Conservation (phyloP, 257 asterid genomes). For the Leonotis leonurus region DNA sequence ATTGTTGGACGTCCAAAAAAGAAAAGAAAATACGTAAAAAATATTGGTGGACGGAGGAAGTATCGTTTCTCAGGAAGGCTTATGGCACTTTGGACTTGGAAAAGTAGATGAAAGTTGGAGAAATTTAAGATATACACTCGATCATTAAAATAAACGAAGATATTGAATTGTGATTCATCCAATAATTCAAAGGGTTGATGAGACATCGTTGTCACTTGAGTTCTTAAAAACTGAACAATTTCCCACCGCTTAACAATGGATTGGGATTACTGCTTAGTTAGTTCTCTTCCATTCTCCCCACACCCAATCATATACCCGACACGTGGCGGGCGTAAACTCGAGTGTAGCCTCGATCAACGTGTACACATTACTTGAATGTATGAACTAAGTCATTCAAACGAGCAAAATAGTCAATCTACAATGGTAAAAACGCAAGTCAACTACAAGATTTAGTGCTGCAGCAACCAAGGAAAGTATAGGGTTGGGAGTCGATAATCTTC, state of each 20-base stretch:
- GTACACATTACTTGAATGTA: background rate
- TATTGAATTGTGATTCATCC: background rate
- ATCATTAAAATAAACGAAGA: background rate
- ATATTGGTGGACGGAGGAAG: too few relatives aligned
- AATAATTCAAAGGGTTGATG: background rate
- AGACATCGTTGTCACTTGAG: conserved; percentile 23
- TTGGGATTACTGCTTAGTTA: conserved; percentile 1
- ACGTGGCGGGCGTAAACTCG: background rate
- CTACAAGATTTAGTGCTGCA: background rate
- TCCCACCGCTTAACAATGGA: conserved; percentile 14
- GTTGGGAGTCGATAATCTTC: background rate
- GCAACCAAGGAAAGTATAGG: conserved; percentile 4
- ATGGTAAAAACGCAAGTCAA: background rate
- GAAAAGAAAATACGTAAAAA: too few relatives aligned
- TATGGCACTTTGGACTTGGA: background rate
- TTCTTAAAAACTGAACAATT: conserved; percentile 1
- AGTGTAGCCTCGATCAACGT: background rate
- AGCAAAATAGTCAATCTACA: background rate
- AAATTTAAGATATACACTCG: background rate
- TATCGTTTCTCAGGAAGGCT: background rate
- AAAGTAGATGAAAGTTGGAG: background rate
- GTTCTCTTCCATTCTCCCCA: background rate
- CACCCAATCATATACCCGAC: background rate
- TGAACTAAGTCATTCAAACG: background rate
- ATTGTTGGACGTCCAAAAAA: too few relatives aligned